Base-by-base conservation (phyloP, 1,284 basidiomycete genomes). In the Schizophyllum commune region DNA sequence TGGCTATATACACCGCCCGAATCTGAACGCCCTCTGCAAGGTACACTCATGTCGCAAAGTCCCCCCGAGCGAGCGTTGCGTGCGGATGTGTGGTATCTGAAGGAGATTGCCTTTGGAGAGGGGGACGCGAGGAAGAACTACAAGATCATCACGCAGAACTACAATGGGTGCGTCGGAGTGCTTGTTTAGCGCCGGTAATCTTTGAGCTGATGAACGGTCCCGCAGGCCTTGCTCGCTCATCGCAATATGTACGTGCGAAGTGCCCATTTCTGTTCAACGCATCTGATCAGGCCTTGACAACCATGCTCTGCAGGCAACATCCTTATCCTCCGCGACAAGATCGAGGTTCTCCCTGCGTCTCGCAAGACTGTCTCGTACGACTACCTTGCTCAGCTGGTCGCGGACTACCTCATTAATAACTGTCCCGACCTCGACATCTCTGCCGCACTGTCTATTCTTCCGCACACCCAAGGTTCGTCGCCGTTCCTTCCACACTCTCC, bases 141-240 rank as follows among this genome's bases (percentile, higher is more conserved):
- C 67, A 85, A 85, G 70, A 86, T 94, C 63, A 84, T 94, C 56
- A 92, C 88, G 0, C 92, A 94, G 76, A 91, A 92, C 68, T 85
- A 83, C 68, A 91, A 91, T 67, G 88, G 88, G 87, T 85, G 60
- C 65, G 83, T 78, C 59, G 52, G 34, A 57, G 27, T 58, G 22
- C 61, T 34, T 32, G 55, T 56, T 54, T 58, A 27, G 27, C 27
- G 27, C 27, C 27, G 27, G n/a, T 22, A 59, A 19, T 56, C 39
- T 54, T 59, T 52, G 57, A 32, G 54, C 56, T 60, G 27, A 56
- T 47, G 60, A 53, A n/a, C 27, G 9, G 21, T 59, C 27, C 27
- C 22, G 34, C 67, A 92, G 87, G 62, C 94, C 93, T 6, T 97
- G 94, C 70, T 94, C 92, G 19, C 60, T 64, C 32, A 59, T 58